Evolutionary conservation across 2,329 filamentous ascomycete species (phyloP), one percentile per base, ranked within the genome.

Genomic region (Drechmeria coniospora): DNA sequence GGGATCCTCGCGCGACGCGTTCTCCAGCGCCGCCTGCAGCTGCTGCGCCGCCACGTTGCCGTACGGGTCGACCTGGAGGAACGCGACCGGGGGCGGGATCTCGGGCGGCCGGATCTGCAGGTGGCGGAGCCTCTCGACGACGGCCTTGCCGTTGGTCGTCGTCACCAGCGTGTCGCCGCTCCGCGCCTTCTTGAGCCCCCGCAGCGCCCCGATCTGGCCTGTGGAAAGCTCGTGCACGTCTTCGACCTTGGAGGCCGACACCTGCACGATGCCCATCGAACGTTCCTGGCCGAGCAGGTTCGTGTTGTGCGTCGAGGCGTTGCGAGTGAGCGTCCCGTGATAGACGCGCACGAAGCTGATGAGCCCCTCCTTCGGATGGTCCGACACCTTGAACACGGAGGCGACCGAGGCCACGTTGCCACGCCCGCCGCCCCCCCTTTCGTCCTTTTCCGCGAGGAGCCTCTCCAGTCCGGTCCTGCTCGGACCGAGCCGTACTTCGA

Each of bases 281-380:
- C 77, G 70, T 47, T 95, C 90, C 1, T 76, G 74, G n/a, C 73
- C 57, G 32, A 78, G 67, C 2, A 92, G 65, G 38, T 81, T 83
- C 8, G 86, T 90, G 48, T 95, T 95, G 70, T 79, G 95, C 15
- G 92, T 69, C 3, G 74, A 58, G 8, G 74, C 66, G 39, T 82
- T 83, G 25, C 75, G 74, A 32, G 74, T 70, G 29, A 98, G 58
- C 2, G 71, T 68, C 8, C 90, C 90, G 15, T 83, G 80, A 51
- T 95, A 95, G 6, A 94, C 82, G 22, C 90, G 74, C 8, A 95
- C 77, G 45, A 92, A 95, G 36, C 92, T 84, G 33, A 95, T 65
- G 29, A 92, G 77, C 12, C 90, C 90, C 31, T 84, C 75, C 37
- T 78, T 78, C 7, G 79, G 61, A 44, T 95, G 87, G 38, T 87